Percentiles rank a stretch among this genome's conserved stretches.
These are phyloP conservation scores for Simmondsia chinensis DNA, from an alignment of 148 eudicot species.

Conservation along the genomic window DNA sequence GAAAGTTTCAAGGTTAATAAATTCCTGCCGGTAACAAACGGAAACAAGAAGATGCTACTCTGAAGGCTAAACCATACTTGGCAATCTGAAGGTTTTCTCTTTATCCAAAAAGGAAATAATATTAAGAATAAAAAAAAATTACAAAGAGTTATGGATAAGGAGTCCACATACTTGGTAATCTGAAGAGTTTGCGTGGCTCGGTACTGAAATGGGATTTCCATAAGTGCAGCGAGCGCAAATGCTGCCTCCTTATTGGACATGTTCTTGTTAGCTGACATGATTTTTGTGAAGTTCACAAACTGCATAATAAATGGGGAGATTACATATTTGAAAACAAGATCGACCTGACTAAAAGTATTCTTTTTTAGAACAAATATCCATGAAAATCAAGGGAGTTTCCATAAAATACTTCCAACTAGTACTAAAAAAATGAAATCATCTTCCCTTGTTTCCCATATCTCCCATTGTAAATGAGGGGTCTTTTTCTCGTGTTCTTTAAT, in stretches of 20 bases:
- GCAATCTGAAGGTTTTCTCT: conserved; percentile 26
- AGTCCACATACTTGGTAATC: conserved; percentile 36
- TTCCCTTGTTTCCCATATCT: too few relatives aligned
- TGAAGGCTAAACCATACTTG: conserved; percentile 21
- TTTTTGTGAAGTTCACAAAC: conserved; percentile 77
- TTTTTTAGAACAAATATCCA: too few relatives aligned
- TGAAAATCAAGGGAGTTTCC: too few relatives aligned
- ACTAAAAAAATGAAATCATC: too few relatives aligned
- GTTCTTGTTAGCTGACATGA: conserved; percentile 51
- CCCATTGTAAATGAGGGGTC: too few relatives aligned
- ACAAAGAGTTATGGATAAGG: too few relatives aligned
- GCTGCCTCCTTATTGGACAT: conserved; percentile 58
- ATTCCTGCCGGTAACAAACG: not conserved
- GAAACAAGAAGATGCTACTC: not conserved
- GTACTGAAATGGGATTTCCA: conserved; percentile 81
- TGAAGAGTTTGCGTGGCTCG: conserved; percentile 48
- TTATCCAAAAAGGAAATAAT: too few relatives aligned
- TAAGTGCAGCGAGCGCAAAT: conserved; percentile 77
- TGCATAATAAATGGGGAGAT: conserved; percentile 14
- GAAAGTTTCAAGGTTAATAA: conserved; percentile 1
- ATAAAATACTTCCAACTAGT: too few relatives aligned
- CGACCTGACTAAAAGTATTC: too few relatives aligned
- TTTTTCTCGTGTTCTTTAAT: too few relatives aligned
- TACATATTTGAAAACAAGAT: not conserved
- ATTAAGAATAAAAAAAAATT: too few relatives aligned